Evolutionary conservation across 2,329 filamentous ascomycete genomes (phyloP).

Genomic region (Magnaporthales sp.): DNA sequence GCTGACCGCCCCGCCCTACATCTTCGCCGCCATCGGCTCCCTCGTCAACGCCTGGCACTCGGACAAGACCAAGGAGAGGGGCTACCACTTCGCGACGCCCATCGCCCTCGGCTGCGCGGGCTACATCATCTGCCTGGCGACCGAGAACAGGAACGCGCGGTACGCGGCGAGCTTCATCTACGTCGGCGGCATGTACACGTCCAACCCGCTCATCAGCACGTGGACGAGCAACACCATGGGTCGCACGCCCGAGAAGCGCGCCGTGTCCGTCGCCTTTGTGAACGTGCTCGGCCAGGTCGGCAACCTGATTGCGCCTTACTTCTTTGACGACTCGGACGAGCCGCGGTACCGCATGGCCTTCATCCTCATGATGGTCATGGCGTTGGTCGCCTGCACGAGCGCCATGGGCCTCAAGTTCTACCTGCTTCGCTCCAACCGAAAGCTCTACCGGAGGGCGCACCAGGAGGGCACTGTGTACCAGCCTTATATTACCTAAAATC

Average conservation of each 20-base stretch:
- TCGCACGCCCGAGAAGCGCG: constrained; percentile 3
- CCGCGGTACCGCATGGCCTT: constrained; percentile 1
- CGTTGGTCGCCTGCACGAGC: neutral
- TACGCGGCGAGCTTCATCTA: constrained; percentile 1
- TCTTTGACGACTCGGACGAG: constrained; percentile 2
- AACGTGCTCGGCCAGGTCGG: constrained; percentile 1
- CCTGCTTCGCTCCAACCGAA: neutral
- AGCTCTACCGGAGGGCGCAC: neutral
- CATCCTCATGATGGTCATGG: neutral
- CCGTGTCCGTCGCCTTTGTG: neutral
- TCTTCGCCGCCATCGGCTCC: constrained; percentile 23
- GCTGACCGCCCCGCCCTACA: constrained; percentile 36
- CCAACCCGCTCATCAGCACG: constrained; percentile 3
- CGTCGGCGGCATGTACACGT: neutral
- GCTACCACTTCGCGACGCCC: neutral
- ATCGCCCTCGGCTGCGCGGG: neutral
- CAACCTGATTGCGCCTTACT: neutral
- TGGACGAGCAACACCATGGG: constrained; percentile 1
- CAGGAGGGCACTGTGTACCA: neutral
- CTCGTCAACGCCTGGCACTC: neutral
- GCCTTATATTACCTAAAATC: neutral
- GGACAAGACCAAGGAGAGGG: constrained; percentile 2
- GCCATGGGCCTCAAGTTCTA: neutral
- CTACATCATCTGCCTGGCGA: constrained; percentile 3
- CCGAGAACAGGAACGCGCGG: neutral